Evolutionary conservation across 495 filamentous ascomycete genomes (phyloP), one percentile per base, ranked within the genome.

Genomic region (Rusavskia elegans): DNA sequence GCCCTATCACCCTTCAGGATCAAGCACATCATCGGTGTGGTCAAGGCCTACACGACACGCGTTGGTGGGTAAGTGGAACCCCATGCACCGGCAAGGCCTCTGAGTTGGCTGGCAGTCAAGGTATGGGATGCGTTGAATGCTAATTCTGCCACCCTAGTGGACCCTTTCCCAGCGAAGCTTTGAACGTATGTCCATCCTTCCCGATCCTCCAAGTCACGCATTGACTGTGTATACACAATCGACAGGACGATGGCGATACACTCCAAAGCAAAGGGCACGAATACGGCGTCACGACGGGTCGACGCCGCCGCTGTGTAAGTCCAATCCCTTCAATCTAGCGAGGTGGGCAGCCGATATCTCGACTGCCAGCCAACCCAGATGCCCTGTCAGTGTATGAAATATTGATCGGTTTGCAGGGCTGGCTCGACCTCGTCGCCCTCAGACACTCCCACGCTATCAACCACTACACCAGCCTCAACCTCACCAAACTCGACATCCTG

Each of bases 281-380:
- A 68, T 81, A 81, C 63, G 88, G 87, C 54, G 85, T 85, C 35
- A 95, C 83, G 41, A 95, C 89, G 21, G 89, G 89, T 53, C 79
- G 89, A 50, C 78, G 70, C 57, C 81, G 89, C 20, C 78, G 89
- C 39, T 95, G 89, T 62, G 89, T 35, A 35, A 35, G 32, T 11
- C 25, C 1, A 27, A 27, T 27, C 25, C 0, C 25, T 27, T 27
- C 25, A 27, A 27, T 1, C 25, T 1, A 27, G 4, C 7, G 25
- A 0, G 2, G 25, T 3, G 25, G 25, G 25, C 25, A 27, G 25
- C 7, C 25, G 25, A 27, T 27, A 27, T 6, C 25, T 6, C 25
- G 25, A 27, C 25, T 27, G 25, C 1, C 25, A 27, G 25, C 25
- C 10, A 35, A 3, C 6, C 10, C 32, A 11, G 13, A 35, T 35